phyloP scores from a whole-genome alignment of 169 alveolate species.

The Perkinsus olseni region DNA sequence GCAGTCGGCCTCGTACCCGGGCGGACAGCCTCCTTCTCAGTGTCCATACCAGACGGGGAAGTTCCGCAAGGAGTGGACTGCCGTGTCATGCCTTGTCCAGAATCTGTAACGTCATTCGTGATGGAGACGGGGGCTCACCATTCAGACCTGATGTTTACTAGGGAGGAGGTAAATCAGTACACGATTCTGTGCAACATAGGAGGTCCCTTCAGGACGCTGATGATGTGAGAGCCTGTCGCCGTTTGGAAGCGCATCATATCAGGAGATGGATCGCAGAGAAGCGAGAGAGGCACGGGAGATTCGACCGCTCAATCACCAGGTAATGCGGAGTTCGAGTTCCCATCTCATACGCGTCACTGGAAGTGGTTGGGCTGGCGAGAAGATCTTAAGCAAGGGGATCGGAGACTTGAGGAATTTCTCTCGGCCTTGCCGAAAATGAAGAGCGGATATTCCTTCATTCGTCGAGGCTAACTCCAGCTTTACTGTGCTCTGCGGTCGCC shows the following conservation, averaged over 20 bases:
- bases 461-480: too few species aligned
- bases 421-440: too few species aligned
- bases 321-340: too few species aligned
- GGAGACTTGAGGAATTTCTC: too few species aligned
- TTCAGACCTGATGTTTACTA: not conserved
- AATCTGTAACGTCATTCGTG: not conserved
- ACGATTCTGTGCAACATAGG: not conserved
- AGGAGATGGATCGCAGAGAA: not conserved
- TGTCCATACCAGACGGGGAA: not conserved
- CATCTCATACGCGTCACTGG: too few species aligned
- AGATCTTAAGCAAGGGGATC: too few species aligned
- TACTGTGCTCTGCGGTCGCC: too few species aligned
- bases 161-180: not conserved
- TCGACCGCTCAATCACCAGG: not conserved
- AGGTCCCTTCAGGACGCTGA: not conserved
- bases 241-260: not conserved
- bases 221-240: not conserved
- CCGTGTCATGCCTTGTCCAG: not conserved
- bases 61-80: not conserved
- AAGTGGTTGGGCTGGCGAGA: too few species aligned
- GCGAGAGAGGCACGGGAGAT: not conserved
- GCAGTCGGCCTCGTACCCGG: too few species aligned
- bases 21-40: not conserved
- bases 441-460: too few species aligned
- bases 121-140: not conserved